Evolutionary conservation across 371 early-diverging fungal genomes (phyloP).

Genomic region (Gilbertella persicaria): DNA sequence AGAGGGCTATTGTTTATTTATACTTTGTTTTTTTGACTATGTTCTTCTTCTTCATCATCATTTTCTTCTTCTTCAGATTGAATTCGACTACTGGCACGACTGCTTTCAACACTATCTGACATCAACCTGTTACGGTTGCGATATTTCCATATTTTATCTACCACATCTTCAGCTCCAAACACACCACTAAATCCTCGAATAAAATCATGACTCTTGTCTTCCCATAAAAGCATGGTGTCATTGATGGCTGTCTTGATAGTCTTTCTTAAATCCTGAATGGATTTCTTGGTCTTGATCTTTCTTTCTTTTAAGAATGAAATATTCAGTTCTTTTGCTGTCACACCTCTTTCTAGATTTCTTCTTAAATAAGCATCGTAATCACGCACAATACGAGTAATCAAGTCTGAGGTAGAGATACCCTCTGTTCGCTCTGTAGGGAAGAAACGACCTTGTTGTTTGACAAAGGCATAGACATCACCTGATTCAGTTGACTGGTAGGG

Average conservation of each 20-base stretch:
- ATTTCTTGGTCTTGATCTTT: constrained; percentile 76
- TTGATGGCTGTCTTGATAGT: constrained; percentile 51
- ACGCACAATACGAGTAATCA: constrained; percentile 92
- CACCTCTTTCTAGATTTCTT: constrained; percentile 88
- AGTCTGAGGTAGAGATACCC: constrained; percentile 90
- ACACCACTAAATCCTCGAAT: constrained; percentile 68
- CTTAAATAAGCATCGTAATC: constrained; percentile 91
- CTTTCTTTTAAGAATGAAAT: constrained; percentile 81
- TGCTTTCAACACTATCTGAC: constrained; percentile 7
- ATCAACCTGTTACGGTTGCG: constrained; percentile 4
- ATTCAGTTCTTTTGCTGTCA: constrained; percentile 84
- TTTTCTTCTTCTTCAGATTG: constrained; percentile 1
- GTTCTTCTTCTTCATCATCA: neutral
- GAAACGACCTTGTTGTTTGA: constrained; percentile 85
- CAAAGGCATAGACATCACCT: constrained; percentile 89
- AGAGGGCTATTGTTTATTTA: neutral
- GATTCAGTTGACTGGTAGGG: constrained; percentile 79
- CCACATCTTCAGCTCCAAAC: constrained; percentile 60
- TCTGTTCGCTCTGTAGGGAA: constrained; percentile 88
- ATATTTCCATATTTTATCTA: constrained; percentile 17
- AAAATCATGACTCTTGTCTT: constrained; percentile 71
- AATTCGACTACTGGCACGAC: constrained; percentile 8
- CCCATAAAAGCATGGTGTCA: constrained; percentile 71
- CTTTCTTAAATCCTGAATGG: constrained; percentile 64
- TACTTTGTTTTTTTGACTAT: neutral